Evolutionary conservation across 1,284 basidiomycete species (phyloP).

Genomic region (Moniliophthora roreri): DNA sequence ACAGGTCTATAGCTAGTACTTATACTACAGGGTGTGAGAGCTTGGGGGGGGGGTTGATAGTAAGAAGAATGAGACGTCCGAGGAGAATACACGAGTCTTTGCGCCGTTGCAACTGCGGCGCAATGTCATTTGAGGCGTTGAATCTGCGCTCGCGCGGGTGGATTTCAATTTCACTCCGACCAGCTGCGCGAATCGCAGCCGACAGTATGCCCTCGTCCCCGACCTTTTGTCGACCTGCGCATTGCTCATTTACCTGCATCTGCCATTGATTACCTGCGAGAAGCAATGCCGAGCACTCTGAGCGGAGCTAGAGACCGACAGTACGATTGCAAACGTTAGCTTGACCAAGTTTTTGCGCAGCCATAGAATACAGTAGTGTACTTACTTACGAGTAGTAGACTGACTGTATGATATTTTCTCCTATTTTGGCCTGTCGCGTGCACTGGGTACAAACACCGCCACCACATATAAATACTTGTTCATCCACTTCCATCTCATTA

Average conservation of each 20-base stretch:
- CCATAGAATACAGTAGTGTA: too few relatives aligned
- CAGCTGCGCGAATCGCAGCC: slow-evolving; percentile 90
- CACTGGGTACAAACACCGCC: slow-evolving; percentile 1
- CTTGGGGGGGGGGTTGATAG: too few relatives aligned
- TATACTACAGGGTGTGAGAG: too few relatives aligned
- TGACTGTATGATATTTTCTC: background rate
- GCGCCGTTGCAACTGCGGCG: too few relatives aligned
- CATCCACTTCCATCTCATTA: slow-evolving; percentile 1
- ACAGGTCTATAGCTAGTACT: too few relatives aligned
- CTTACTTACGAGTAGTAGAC: background rate
- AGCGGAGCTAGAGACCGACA: slow-evolving; percentile 61
- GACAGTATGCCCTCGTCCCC: slow-evolving; percentile 47
- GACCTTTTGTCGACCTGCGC: slow-evolving; percentile 91
- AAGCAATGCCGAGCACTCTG: slow-evolving; percentile 62
- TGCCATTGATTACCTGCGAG: slow-evolving; percentile 82
- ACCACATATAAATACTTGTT: background rate
- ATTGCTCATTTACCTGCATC: slow-evolving; percentile 81
- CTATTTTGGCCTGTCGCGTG: background rate
- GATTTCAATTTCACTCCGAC: slow-evolving; percentile 90
- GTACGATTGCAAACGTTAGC: slow-evolving; percentile 78
- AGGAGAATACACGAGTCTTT: too few relatives aligned
- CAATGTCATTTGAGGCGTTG: slow-evolving; percentile 84
- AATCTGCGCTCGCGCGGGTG: slow-evolving; percentile 59
- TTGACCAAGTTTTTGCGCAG: slow-evolving; percentile 54
- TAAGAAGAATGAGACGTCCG: too few relatives aligned